Percentiles rank a stretch among this genome's conserved stretches.
Evolutionary conservation across 2,329 filamentous ascomycete species (phyloP).

Genomic region (Tricladium varicosporioides): DNA sequence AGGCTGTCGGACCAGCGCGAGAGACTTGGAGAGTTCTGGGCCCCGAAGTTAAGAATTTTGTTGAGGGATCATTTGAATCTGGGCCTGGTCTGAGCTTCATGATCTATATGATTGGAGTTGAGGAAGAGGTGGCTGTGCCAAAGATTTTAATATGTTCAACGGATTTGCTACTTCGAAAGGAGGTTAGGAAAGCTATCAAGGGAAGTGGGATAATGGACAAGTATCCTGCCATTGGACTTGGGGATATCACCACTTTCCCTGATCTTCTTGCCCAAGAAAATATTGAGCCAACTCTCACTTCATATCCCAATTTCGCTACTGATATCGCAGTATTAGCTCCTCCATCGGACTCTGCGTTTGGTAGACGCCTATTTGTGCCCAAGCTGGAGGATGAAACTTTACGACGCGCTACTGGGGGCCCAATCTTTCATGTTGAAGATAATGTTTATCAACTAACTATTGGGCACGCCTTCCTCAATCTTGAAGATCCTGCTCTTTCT

Average conservation of each 20-base stretch:
- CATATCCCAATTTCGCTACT: background rate
- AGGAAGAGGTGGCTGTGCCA: slow-evolving; percentile 6
- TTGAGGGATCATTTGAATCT: background rate
- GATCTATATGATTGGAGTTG: slow-evolving; percentile 9
- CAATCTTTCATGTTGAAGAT: slow-evolving; percentile 1
- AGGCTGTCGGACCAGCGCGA: background rate
- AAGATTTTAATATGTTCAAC: slow-evolving; percentile 7
- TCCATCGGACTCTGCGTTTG: background rate
- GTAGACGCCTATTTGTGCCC: slow-evolving; percentile 3
- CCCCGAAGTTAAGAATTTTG: slow-evolving; percentile 1
- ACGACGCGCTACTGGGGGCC: background rate
- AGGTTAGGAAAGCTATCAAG: slow-evolving; percentile 1
- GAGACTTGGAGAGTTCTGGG: background rate
- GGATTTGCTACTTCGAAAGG: background rate
- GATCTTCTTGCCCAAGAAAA: slow-evolving; percentile 1
- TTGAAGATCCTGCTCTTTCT: background rate
- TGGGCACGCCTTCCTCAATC: slow-evolving; percentile 4
- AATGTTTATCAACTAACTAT: slow-evolving; percentile 6
- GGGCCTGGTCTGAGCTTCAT: background rate
- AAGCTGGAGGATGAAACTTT: background rate
- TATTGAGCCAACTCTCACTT: background rate
- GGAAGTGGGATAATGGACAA: slow-evolving; percentile 8
- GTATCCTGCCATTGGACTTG: slow-evolving; percentile 8
- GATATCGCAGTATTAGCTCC: background rate
- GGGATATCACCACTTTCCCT: background rate